Base-by-base conservation (phyloP, 345 rosid species). In the Hevea brasiliensis region DNA sequence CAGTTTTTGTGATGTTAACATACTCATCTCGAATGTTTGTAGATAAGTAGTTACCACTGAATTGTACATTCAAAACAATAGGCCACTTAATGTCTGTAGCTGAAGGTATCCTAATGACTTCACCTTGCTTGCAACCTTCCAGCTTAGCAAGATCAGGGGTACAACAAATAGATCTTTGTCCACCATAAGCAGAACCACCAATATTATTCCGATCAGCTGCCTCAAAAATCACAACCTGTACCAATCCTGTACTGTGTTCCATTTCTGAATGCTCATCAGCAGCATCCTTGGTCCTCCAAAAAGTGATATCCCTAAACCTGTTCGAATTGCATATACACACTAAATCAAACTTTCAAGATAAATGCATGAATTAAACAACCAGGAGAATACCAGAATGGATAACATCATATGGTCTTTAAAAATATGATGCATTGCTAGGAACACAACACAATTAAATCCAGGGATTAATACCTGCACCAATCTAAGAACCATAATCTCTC, bases 101-200 rank as follows among this genome's bases (percentile, higher is more conserved):
- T 35, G 99, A 92, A 62, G 99, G 97, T 51, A 87, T 89, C 82
- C 94, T 84, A 61, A 95, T 87, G 76, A 95, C 89, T 82, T 92
- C 92, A 50, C 98, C 97, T 76, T 92, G 96, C 80, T 89, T 90
- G 84, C 99, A 95, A 14, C 98, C 97, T 84, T 91, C 96, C 40
- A 92, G 80, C 88, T 93, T 92, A 61, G 99, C 89, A 72, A 95
- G 98, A 85, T 92, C 99, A 62, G 97, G 85, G 10, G 97, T 91
- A 84, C 99, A 95, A 67, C 99, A 95, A 60, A 95, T 91, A 7
- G 98, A 93, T 80, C 99, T 89, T 69, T 95, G 99, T 47, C 99
- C 98, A 10, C 99, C 99, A 77, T 92, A 95, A 63, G 98, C 99
- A 58, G 99, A 95, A 77, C 99, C 99, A 61, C 99, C 99, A 55